Percentiles rank a stretch among this genome's conserved stretches.
These are phyloP conservation scores for Ceratobasidium papillatum DNA, from an alignment of 1,284 basidiomycete genomes.

Conservation along the genomic window DNA sequence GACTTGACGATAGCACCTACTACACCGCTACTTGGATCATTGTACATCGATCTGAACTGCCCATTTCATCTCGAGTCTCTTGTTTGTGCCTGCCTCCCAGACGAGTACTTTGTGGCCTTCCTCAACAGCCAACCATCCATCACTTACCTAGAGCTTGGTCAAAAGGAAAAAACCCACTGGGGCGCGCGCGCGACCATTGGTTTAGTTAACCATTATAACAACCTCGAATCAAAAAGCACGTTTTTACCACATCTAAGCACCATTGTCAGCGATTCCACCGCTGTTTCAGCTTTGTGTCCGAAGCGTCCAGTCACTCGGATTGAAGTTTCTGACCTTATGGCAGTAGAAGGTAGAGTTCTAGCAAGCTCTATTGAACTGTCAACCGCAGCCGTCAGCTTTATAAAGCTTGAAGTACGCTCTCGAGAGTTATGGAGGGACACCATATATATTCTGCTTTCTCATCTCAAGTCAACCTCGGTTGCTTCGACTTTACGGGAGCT, in stretches of 20 bases:
- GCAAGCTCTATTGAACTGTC: slow-evolving; percentile 3
- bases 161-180: background rate
- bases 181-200: background rate
- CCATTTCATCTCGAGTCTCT: slow-evolving; percentile 13
- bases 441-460: background rate
- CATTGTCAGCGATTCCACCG: background rate
- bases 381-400: background rate
- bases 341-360: background rate
- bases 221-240: background rate
- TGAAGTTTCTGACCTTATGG: background rate
- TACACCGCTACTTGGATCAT: background rate
- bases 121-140: slow-evolving; percentile 21
- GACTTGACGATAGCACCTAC: background rate
- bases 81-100: background rate
- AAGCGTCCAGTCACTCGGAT: slow-evolving; percentile 1
- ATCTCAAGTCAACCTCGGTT: background rate
- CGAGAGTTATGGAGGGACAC: background rate
- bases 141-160: background rate
- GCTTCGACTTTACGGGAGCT: background rate
- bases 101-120: background rate
- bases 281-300: background rate
- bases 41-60: background rate
- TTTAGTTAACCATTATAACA: background rate
- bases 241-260: slow-evolving; percentile 6
- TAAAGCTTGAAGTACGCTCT: background rate